These are phyloP conservation scores for Fusarium burgessii DNA, from an alignment of 2,329 filamentous ascomycete species.

Conservation along the genomic window DNA sequence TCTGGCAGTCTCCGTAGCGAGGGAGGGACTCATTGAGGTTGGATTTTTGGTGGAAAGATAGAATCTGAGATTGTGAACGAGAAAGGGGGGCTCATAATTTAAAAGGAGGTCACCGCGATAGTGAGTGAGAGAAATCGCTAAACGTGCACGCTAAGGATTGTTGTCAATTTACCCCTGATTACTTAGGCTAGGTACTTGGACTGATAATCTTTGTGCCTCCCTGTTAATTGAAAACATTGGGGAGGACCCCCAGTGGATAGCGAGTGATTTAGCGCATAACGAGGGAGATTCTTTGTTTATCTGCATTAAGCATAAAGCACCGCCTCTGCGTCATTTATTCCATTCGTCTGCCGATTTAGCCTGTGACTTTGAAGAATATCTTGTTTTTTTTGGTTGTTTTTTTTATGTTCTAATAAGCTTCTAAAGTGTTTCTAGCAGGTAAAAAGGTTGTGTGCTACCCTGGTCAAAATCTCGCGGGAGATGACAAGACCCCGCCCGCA, in stretches of 20 bases:
- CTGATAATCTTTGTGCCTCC: conserved; percentile 16
- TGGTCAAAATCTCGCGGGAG: conserved; percentile 11
- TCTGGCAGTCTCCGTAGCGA: conserved; percentile 34
- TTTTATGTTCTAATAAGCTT: not conserved
- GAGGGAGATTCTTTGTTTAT: not conserved
- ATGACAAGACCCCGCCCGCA: conserved; percentile 29
- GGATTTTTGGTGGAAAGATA: not conserved
- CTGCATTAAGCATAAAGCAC: not conserved
- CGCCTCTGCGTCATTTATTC: conserved; percentile 9
- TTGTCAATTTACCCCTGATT: conserved; percentile 37
- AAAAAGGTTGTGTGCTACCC: not conserved
- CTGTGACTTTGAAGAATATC: not conserved
- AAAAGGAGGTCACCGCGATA: conserved; percentile 18
- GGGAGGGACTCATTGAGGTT: conserved; percentile 37
- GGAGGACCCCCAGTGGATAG: conserved; percentile 29
- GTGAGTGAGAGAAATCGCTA: not conserved
- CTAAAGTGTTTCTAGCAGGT: conserved; percentile 11
- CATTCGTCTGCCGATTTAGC: not conserved
- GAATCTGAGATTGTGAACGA: not conserved
- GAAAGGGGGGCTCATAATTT: conserved; percentile 33
- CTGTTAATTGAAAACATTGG: conserved; percentile 42
- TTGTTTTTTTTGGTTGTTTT: not conserved
- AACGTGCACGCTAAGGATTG: not conserved
- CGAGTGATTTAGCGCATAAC: conserved; percentile 27
- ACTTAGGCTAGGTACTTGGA: conserved; percentile 13